Evolutionary conservation across 768 basidiomycete species (phyloP), one percentile per base, ranked within the genome.

Genomic region (Lepiota brunneoincarnata): DNA sequence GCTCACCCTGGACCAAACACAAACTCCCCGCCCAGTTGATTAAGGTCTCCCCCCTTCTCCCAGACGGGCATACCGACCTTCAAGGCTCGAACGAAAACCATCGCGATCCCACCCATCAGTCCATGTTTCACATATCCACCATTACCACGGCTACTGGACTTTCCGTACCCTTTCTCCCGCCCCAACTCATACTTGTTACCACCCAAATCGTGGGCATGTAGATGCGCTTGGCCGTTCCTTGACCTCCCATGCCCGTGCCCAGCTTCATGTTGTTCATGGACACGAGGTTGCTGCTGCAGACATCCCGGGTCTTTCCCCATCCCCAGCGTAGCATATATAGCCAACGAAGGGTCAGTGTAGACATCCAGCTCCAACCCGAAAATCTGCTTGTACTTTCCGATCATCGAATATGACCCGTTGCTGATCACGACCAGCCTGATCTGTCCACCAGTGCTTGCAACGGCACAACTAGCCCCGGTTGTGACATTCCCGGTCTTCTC

Each of bases 11-110:
- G 75, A 18, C 74, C 78, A 56, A 75, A 68, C 7, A 77, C 79
- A 64, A 96, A 95, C 72, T 98, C 95, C 20, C 94, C 95, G 9
- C 94, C 94, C 17, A 96, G 75, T 68, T 95, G 91, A 38, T 77
- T 69, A 39, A 84, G 67, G 61, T 93, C 85, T 0, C 92, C 92
- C 2, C 86, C 87, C 56, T 81, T 82, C 71, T 86, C 86, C 83
- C 88, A 89, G 12, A 91, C 74, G 0, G 91, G 90, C 86, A 95
- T 87, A 21, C 85, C 82, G 23, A 83, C 81, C 54, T 81, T 81
- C 45, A 93, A 63, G 2, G 87, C 86, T 56, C 86, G 83, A 56
- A 79, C 69, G 34, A 90, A 75, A 20, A 92, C 88, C 76, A 82
- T 82, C n/a, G 84, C 83, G 34, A 91, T 81, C 3, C 89, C 87